These are phyloP conservation scores for Rhododendron williamsianum DNA, from an alignment of 148 eudicot species.

Conservation along the genomic window DNA sequence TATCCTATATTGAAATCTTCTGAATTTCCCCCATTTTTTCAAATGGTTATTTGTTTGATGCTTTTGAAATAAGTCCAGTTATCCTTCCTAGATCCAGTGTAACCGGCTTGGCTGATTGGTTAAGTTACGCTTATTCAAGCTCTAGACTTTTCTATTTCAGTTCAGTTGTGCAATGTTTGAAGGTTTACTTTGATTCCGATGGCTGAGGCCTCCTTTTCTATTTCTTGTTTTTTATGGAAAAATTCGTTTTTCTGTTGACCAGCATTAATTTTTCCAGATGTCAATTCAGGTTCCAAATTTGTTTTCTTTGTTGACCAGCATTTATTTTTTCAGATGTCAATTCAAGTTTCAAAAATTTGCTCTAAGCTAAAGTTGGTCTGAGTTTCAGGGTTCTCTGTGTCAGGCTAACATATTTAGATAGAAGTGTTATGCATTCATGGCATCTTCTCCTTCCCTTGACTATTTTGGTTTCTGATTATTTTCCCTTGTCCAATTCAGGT, in stretches of 20 bases:
- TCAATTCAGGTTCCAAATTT: no score
- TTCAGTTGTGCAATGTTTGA: background rate
- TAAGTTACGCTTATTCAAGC: constrained; percentile 1
- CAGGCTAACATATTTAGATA: background rate
- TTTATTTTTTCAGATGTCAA: no score
- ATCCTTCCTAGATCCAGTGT: background rate
- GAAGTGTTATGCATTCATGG: background rate
- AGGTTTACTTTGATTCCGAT: background rate
- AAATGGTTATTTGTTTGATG: background rate
- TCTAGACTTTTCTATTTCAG: background rate
- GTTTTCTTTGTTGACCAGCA: no score
- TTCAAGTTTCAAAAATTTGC: no score
- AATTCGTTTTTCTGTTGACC: background rate
- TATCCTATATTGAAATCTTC: background rate
- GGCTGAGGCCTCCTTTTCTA: background rate
- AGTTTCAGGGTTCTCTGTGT: no score
- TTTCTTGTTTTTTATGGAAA: no score
- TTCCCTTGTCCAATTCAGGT: constrained; percentile 43
- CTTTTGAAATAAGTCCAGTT: background rate
- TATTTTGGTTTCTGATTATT: background rate
- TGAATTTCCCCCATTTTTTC: background rate
- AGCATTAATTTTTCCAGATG: background rate
- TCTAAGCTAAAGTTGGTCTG: no score
- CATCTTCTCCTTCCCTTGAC: background rate
- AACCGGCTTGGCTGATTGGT: background rate